Evolutionary conservation across 2,329 filamentous ascomycete species (phyloP).

Genomic region (Raffaelea arxii): DNA sequence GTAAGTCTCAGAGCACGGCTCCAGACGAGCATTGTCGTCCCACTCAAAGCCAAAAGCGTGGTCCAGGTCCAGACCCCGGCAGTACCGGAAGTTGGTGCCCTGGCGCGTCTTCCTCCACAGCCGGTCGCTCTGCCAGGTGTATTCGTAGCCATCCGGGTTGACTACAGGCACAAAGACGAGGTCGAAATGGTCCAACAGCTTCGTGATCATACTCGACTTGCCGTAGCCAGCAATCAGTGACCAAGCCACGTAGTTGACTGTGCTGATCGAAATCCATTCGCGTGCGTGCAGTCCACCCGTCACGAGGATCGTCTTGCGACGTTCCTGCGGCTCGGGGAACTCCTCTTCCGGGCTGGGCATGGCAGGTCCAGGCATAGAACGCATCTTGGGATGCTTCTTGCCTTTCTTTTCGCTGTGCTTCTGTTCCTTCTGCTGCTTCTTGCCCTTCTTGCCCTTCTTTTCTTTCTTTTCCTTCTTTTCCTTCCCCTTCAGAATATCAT

Average conservation of each 20-base stretch:
- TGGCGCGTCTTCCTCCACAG: slow-evolving; percentile 95
- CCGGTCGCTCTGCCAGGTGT: slow-evolving; percentile 84
- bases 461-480: background rate
- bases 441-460: slow-evolving; percentile 2
- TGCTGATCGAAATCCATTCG: slow-evolving; percentile 93
- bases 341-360: background rate
- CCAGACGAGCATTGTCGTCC: slow-evolving; percentile 55
- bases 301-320: slow-evolving; percentile 33
- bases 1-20: slow-evolving; percentile 87
- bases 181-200: slow-evolving; percentile 74
- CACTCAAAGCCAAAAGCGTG: slow-evolving; percentile 79
- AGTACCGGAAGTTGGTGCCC: slow-evolving; percentile 70
- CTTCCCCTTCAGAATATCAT: background rate
- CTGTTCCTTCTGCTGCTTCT: background rate
- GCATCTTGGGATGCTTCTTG: too few species aligned
- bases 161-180: slow-evolving; percentile 79
- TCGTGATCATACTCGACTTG: slow-evolving; percentile 60
- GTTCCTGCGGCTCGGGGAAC: background rate
- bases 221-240: slow-evolving; percentile 76
- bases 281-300: slow-evolving; percentile 84
- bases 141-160: slow-evolving; percentile 91
- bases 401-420: background rate
- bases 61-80: slow-evolving; percentile 81
- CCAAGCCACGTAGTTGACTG: slow-evolving; percentile 85
- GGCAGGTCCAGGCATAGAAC: background rate